Evolutionary conservation across 202 grass and related monocot genomes (phyloP).

Genomic region (Tripidium arundinaceum): DNA sequence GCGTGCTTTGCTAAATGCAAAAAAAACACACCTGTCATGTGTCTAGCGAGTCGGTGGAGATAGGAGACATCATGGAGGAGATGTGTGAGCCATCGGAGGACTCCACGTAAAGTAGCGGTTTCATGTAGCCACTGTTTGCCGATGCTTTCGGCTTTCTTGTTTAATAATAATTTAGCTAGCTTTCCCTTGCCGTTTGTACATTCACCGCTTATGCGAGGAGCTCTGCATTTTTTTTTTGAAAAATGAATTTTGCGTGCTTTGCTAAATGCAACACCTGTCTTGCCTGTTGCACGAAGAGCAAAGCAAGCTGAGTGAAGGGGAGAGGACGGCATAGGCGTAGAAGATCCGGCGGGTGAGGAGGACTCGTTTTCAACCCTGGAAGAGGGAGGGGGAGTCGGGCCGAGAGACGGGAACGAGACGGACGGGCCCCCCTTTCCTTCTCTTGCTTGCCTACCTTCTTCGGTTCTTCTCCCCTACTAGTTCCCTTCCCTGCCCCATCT

Average conservation of each 20-base stretch:
- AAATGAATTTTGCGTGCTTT: too few relatives aligned
- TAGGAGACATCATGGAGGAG: not conserved
- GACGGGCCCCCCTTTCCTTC: not conserved
- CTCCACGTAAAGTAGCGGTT: not conserved
- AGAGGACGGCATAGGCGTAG: not conserved
- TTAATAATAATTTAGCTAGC: too few relatives aligned
- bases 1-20: not conserved
- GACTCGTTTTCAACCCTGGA: conserved; percentile 31
- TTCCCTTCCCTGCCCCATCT: too few relatives aligned
- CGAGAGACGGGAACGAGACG: too few relatives aligned
- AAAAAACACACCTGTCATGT: not conserved
- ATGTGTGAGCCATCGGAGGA: not conserved
- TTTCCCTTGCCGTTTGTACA: too few relatives aligned
- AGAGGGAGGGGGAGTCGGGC: not conserved
- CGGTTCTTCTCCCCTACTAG: too few relatives aligned
- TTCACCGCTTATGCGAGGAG: too few relatives aligned
- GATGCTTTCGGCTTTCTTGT: not conserved
- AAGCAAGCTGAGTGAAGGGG: not conserved
- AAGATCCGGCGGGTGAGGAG: conserved; percentile 17
- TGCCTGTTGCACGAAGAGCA: too few relatives aligned
- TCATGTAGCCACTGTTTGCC: rapidly evolving
- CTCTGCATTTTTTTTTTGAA: too few relatives aligned
- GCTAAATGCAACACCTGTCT: too few relatives aligned
- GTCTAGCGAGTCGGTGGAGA: not conserved
- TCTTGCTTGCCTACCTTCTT: not conserved